Conservation (phyloP, 1,139 yeast species). For the Ogataea hybrid region DNA sequence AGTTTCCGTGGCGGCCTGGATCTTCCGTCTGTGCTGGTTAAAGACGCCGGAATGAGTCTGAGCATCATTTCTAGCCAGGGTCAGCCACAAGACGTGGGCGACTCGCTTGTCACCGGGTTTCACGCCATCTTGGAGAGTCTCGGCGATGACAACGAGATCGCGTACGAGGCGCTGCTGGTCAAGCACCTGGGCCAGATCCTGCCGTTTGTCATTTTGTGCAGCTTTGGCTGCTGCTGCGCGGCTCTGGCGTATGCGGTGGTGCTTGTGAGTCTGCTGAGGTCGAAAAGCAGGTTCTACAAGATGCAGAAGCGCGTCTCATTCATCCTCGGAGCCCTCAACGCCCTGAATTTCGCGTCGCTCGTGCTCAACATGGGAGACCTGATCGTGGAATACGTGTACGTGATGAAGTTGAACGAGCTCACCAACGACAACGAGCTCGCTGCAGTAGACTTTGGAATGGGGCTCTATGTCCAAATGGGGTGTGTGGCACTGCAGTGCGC, state of each 20-base stretch:
- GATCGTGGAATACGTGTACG: conserved; percentile 14
- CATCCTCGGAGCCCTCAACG: conserved; percentile 8
- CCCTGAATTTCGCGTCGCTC: conserved; percentile 10
- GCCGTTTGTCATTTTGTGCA: conserved; percentile 12
- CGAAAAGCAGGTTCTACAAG: conserved; percentile 12
- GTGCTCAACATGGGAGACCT: conserved; percentile 11
- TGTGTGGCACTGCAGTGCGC: conserved; percentile 17
- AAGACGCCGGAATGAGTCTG: conserved; percentile 50
- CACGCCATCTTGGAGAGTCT: conserved; percentile 15
- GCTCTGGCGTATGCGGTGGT: conserved; percentile 18
- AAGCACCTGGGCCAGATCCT: conserved; percentile 11
- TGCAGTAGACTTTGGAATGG: conserved; percentile 17
- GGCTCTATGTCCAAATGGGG: conserved; percentile 18
- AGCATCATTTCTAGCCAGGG: conserved; percentile 40
- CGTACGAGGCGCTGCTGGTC: conserved; percentile 16
- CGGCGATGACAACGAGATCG: conserved; percentile 14
- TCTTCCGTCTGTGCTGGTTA: conserved; percentile 43
- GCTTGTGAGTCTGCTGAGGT: conserved; percentile 15
- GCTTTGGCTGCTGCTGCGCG: conserved; percentile 14
- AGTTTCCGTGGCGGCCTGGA: conserved; percentile 44
- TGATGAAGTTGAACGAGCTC: conserved; percentile 13
- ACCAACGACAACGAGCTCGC: conserved; percentile 15
- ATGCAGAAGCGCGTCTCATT: conserved; percentile 6
- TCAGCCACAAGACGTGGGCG: conserved; percentile 40
- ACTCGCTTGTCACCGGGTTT: conserved; percentile 36